Conservation (phyloP, 2,329 filamentous ascomycete species). For the Penicillium thymicola region DNA sequence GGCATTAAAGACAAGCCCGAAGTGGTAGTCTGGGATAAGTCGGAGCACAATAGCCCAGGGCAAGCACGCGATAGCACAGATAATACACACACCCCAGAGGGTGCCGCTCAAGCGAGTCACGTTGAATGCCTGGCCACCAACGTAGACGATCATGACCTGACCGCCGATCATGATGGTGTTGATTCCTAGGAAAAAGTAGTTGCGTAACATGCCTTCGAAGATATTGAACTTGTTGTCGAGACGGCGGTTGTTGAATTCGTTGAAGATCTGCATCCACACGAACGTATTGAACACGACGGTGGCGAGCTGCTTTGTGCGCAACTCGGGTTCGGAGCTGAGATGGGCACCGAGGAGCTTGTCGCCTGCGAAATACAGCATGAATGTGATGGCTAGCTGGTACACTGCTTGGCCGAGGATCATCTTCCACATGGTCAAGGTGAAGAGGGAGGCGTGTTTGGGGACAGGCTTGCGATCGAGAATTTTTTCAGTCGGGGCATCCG, state of each 20-base stretch:
- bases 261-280: conserved; percentile 99
- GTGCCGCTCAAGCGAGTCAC: conserved; percentile 66
- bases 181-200: conserved; percentile 86
- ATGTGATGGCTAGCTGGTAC: conserved; percentile 76
- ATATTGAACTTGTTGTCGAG: conserved; percentile 95
- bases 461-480: conserved; percentile 78
- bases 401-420: conserved; percentile 94
- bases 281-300: conserved; percentile 97
- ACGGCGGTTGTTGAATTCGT: conserved; percentile 94
- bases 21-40: conserved; percentile 69
- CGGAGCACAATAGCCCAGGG: conserved; percentile 79
- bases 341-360: conserved; percentile 59
- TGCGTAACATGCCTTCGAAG: conserved; percentile 79
- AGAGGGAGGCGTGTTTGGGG: conserved; percentile 69
- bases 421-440: conserved; percentile 96
- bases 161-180: conserved; percentile 83
- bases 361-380: conserved; percentile 77
- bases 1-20: conserved; percentile 45
- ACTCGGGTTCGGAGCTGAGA: conserved; percentile 42
- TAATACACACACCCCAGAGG: conserved; percentile 84
- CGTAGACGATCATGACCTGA: conserved; percentile 84
- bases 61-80: conserved; percentile 80
- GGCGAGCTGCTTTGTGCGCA: conserved; percentile 53
- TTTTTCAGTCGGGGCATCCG: conserved; percentile 79
- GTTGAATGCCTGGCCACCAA: conserved; percentile 77